Evolutionary conservation across 1,284 basidiomycete species (phyloP).

Genomic region (Ceratobasidium sp.): DNA sequence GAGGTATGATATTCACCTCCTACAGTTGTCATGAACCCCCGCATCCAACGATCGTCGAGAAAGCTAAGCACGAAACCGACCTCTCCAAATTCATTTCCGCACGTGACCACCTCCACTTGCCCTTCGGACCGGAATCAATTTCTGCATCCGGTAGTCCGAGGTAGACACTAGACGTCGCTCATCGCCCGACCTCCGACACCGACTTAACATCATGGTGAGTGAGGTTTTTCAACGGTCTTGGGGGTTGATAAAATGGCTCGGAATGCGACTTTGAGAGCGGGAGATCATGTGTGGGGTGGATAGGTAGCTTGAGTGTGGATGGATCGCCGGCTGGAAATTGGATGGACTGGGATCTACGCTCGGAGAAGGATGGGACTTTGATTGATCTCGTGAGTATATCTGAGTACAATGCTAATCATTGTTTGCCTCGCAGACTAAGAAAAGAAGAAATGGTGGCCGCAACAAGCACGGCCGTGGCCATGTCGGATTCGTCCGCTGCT

Average conservation of each 20-base stretch:
- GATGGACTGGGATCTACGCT: slow-evolving; percentile 2
- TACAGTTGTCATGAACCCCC: neutral
- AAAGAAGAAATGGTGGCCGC: slow-evolving; percentile 97
- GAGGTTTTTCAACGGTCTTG: neutral
- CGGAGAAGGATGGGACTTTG: neutral
- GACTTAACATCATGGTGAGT: neutral
- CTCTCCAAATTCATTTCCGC: neutral
- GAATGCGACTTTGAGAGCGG: no score
- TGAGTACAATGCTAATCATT: neutral
- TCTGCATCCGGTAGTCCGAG: neutral
- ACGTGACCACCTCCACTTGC: neutral
- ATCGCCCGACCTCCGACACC: neutral
- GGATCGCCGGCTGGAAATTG: neutral
- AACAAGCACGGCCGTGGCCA: slow-evolving; percentile 99
- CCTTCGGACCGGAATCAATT: neutral
- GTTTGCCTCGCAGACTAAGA: slow-evolving; percentile 77
- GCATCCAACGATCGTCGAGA: neutral
- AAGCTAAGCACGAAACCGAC: neutral
- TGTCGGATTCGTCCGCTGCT: slow-evolving; percentile 93
- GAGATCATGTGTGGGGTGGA: no score
- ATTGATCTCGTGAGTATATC: neutral
- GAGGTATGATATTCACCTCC: no score
- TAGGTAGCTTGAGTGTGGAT: neutral
- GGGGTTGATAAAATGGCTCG: neutral
- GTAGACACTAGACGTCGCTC: neutral